phyloP scores from a whole-genome alignment of 1,284 basidiomycete species.

The Xerocomus nothofagi region DNA sequence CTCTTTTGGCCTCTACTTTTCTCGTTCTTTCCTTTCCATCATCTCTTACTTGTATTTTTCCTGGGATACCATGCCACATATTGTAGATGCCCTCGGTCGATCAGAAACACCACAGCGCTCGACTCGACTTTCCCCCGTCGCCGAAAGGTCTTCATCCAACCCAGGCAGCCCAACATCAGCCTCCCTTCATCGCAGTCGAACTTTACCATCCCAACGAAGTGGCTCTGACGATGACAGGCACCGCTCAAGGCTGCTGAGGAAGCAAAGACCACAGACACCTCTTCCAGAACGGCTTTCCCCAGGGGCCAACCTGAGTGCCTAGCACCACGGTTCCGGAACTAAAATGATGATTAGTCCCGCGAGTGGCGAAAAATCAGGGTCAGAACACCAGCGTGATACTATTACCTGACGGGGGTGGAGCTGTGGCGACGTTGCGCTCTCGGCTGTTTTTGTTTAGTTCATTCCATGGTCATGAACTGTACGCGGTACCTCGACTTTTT shows the following conservation, averaged over 20 bases:
- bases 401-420: constrained; percentile 18
- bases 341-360: neutral
- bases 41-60: constrained; percentile 7
- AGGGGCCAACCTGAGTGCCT: constrained; percentile 28
- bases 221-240: constrained; percentile 40
- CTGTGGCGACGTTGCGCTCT: constrained; percentile 14
- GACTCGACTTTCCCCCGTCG: constrained; percentile 43
- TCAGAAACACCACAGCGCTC: constrained; percentile 23
- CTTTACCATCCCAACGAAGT: constrained; percentile 49
- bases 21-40: neutral
- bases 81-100: constrained; percentile 23
- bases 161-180: constrained; percentile 20
- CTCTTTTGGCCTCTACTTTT: constrained; percentile 10
- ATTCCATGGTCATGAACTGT: too few relatives aligned
- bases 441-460: constrained; percentile 12
- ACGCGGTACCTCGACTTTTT: neutral
- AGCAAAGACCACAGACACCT: constrained; percentile 44
- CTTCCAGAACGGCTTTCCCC: constrained; percentile 20
- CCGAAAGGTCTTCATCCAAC: constrained; percentile 39
- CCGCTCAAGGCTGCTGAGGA: constrained; percentile 45
- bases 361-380: constrained; percentile 9
- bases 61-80: constrained; percentile 1
- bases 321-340: neutral
- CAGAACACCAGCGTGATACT: neutral
- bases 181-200: constrained; percentile 54